These are phyloP conservation scores for Globisporangium barbulae DNA, from an alignment of 352 stramenopile genomes.

Conservation along the genomic window DNA sequence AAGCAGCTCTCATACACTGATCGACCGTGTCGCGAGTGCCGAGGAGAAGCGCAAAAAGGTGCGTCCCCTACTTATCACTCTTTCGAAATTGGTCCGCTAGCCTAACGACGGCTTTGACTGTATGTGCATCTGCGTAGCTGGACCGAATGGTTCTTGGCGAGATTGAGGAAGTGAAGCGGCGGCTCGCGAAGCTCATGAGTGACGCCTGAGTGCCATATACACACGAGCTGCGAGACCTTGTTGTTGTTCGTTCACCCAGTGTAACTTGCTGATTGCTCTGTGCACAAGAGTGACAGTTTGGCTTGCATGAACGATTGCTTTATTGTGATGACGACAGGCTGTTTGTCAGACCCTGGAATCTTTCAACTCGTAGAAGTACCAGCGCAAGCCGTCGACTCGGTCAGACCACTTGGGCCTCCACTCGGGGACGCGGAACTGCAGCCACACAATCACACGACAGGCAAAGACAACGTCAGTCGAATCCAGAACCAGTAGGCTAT, in stretches of 20 bases:
- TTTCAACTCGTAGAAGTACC: constrained; percentile 74
- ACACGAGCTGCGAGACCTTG: not conserved
- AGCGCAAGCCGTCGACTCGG: constrained; percentile 47
- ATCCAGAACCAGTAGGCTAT: not conserved
- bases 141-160: constrained; percentile 60
- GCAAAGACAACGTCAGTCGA: not conserved
- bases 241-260: not conserved
- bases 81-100: not conserved
- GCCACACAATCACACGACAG: constrained; percentile 8
- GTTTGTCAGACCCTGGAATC: constrained; percentile 4
- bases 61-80: not conserved
- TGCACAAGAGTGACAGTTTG: not conserved
- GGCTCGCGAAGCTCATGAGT: constrained; percentile 47
- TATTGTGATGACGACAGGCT: not conserved
- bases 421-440: constrained; percentile 70
- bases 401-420: constrained; percentile 64
- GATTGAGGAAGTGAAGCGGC: constrained; percentile 60
- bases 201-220: constrained; percentile 14
- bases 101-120: not conserved
- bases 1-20: constrained; percentile 26
- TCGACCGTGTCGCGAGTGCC: constrained; percentile 39
- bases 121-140: constrained; percentile 23
- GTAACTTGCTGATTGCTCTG: not conserved
- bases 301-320: not conserved
- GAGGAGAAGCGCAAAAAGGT: constrained; percentile 70